These are phyloP conservation scores for Pythium biforme DNA, from an alignment of 352 stramenopile species.

Conservation along the genomic window DNA sequence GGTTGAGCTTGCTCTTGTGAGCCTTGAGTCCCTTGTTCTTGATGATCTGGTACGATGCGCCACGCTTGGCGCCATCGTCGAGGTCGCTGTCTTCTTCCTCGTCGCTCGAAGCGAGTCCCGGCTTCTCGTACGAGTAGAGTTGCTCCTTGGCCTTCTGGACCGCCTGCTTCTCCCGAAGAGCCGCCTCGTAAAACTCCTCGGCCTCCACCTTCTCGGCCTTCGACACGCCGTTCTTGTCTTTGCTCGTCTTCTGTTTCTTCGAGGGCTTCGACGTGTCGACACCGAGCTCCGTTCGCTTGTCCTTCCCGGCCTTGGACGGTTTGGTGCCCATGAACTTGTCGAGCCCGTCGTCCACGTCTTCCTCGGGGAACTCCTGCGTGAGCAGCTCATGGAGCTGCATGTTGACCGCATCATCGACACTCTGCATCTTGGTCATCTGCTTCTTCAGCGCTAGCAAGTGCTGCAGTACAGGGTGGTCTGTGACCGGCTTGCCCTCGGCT, in stretches of 20 bases:
- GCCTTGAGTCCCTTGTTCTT: slow-evolving; percentile 98
- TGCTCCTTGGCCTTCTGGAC: slow-evolving; percentile 73
- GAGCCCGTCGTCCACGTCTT: slow-evolving; percentile 58
- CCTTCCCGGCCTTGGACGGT: slow-evolving; percentile 27
- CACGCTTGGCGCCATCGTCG: slow-evolving; percentile 86
- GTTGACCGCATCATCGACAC: slow-evolving; percentile 55
- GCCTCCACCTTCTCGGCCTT: slow-evolving; percentile 54
- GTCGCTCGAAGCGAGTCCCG: slow-evolving; percentile 44
- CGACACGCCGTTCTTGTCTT: slow-evolving; percentile 31
- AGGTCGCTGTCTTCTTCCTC: slow-evolving; percentile 54
- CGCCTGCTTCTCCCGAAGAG: slow-evolving; percentile 44
- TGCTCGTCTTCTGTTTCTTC: slow-evolving; percentile 51
- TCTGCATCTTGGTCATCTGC: slow-evolving; percentile 61
- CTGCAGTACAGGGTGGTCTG: slow-evolving; percentile 73
- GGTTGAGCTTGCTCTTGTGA: slow-evolving; percentile 98
- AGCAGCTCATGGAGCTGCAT: slow-evolving; percentile 65
- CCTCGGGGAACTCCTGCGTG: slow-evolving; percentile 55
- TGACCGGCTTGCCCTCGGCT: slow-evolving; percentile 76
- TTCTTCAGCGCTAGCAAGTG: slow-evolving; percentile 79
- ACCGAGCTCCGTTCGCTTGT: slow-evolving; percentile 27
- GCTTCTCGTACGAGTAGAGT: slow-evolving; percentile 73
- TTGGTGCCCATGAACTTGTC: slow-evolving; percentile 63
- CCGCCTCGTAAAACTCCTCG: slow-evolving; percentile 73
- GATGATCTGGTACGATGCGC: slow-evolving; percentile 94
- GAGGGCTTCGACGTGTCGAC: slow-evolving; percentile 18